Base-by-base conservation (phyloP, 352 stramenopile genomes). In the Globisporangium lucens region DNA sequence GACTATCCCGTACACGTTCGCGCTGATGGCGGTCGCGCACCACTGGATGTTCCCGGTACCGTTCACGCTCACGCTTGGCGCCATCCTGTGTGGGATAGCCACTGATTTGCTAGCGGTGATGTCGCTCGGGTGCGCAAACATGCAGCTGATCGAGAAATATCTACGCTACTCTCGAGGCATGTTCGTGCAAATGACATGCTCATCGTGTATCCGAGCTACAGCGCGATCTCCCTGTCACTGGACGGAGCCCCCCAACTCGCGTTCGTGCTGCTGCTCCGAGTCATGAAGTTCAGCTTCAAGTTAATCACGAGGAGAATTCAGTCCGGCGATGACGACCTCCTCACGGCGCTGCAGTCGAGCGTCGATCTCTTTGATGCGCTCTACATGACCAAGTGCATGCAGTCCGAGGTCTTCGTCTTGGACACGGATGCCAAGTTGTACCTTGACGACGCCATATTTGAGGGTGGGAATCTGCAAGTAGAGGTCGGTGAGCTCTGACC, bases 351-450 rank as follows among this genome's bases (percentile, higher is more conserved):
- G 0, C 36, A 1, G 0, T 67, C 41, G 1, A 77, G 56, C 33
- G 51, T 78, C 58, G 69, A 77, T 17, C 64, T 77, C 20, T 61
- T 73, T 3, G 74, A 80, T 0, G 76, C 67, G 30, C 72, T 79
- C 12, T 80, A 83, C 20, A 67, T 56, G 15, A 72, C 51, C 22
- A 83, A 58, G 33, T 59, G 61, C 35, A 66, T 66, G 61, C 61
- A 66, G 49, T 59, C 61, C 2, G 12, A 38, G 33, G 33, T 38
- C 33, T 38, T 38, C 33, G 33, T 38, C 33, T 38, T 8, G 8
- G 33, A 38, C 8, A 38, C 8, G 33, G 33, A 38, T 10, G 8
- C 33, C 33, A 38, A 38, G 33, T 38, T 38, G 33, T 38, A 38
- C 33, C 5, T 38, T 6, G 30, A 35, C 30, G 30, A 2, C 30